Conservation (phyloP, 2,329 filamentous ascomycete species). For the Alternaria viburni region DNA sequence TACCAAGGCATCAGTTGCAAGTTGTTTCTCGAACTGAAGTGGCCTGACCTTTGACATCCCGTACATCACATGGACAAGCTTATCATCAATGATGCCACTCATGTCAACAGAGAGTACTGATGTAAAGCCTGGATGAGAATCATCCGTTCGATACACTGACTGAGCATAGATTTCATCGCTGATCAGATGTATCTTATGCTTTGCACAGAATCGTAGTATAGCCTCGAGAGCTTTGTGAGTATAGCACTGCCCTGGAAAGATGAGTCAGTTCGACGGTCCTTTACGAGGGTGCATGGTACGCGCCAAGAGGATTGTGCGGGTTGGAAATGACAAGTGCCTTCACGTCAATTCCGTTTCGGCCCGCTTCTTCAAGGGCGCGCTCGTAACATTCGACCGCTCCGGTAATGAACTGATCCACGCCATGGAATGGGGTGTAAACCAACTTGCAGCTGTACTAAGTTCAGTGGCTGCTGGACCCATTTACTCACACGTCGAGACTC, state of each 20-base stretch:
- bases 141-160: conserved; percentile 51
- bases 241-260: conserved; percentile 37
- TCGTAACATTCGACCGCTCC: conserved; percentile 46
- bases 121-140: conserved; percentile 25
- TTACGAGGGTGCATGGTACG: not conserved
- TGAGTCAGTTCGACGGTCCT: not conserved
- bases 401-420: conserved; percentile 1
- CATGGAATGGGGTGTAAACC: conserved; percentile 1
- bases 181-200: conserved; percentile 60
- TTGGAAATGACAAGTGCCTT: conserved; percentile 58
- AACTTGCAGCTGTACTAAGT: conserved; percentile 2
- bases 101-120: conserved; percentile 29
- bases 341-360: conserved; percentile 43
- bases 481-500: not conserved
- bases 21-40: fast-evolving
- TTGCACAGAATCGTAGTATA: conserved; percentile 58
- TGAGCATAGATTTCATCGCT: conserved; percentile 66
- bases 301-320: conserved; percentile 59
- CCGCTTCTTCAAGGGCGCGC: conserved; percentile 42
- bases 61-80: conserved; percentile 59
- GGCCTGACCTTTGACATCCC: conserved; percentile 44
- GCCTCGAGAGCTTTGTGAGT: conserved; percentile 45
- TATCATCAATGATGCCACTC: conserved; percentile 55
- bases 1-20: conserved; percentile 13
- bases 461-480: not conserved